Conservation (phyloP, 306 rosid genomes). For the Cicer yamashitae region DNA sequence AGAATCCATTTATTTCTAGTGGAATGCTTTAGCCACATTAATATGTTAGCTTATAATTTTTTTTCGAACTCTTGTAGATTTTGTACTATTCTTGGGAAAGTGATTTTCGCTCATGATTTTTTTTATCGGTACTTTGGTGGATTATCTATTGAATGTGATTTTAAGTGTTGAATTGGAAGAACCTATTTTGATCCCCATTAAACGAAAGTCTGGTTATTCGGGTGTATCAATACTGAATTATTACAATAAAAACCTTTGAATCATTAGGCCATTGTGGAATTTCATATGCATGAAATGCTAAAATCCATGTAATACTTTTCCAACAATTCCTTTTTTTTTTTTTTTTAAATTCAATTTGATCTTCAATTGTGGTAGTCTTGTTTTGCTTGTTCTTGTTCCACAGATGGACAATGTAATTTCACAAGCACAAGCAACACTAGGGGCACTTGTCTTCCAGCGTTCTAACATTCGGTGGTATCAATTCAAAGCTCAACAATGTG, state of each 20-base stretch:
- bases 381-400: slow-evolving; percentile 31
- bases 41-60: too few species aligned
- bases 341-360: neutral
- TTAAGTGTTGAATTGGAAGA: too few species aligned
- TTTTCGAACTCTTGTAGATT: too few species aligned
- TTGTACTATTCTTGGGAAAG: too few species aligned
- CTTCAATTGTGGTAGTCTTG: slow-evolving; percentile 29
- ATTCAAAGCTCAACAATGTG: slow-evolving; percentile 89
- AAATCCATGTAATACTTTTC: slow-evolving; percentile 11
- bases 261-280: too few species aligned
- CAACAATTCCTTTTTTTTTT: slow-evolving; percentile 11
- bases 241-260: neutral
- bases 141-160: too few species aligned
- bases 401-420: slow-evolving; percentile 89
- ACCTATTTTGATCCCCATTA: too few species aligned
- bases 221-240: neutral
- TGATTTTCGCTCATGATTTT: neutral
- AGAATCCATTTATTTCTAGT: too few species aligned
- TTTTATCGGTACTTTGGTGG: too few species aligned
- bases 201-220: neutral
- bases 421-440: slow-evolving; percentile 96
- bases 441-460: slow-evolving; percentile 87
- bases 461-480: slow-evolving; percentile 92
- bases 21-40: too few species aligned
- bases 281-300: slow-evolving; percentile 7